A percentile compares a stretch with the other conserved stretches of the same genome.
phyloP scores from a whole-genome alignment of 805 yeast genomes.

The Sungouiozyma intestinalis region DNA sequence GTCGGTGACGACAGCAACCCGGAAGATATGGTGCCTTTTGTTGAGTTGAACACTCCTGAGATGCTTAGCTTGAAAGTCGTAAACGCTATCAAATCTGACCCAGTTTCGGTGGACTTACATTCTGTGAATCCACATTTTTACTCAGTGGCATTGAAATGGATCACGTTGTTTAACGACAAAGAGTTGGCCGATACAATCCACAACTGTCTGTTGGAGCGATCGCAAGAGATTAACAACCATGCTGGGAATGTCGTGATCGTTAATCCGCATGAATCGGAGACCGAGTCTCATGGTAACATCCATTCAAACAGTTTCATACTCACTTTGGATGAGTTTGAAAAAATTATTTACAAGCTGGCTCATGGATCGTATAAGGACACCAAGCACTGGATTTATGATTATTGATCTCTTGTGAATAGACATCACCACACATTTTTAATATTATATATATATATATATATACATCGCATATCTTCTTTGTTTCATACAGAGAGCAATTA shows the following conservation, averaged over 20 bases:
- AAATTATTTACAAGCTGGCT: slow-evolving; percentile 42
- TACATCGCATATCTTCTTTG: background rate
- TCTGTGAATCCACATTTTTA: slow-evolving; percentile 58
- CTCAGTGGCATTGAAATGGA: slow-evolving; percentile 67
- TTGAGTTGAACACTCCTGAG: slow-evolving; percentile 63
- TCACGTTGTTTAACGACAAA: slow-evolving; percentile 53
- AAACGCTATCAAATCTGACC: slow-evolving; percentile 73
- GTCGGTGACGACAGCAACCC: slow-evolving; percentile 23
- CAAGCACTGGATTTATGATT: slow-evolving; percentile 31
- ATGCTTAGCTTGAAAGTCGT: slow-evolving; percentile 53
- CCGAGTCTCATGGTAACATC: background rate
- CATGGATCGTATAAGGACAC: slow-evolving; percentile 39
- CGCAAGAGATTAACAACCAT: slow-evolving; percentile 61
- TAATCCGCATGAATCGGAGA: background rate
- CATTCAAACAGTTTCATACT: slow-evolving; percentile 35
- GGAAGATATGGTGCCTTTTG: slow-evolving; percentile 37
- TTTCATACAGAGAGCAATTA: background rate
- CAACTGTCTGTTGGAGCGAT: slow-evolving; percentile 51
- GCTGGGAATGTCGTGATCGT: slow-evolving; percentile 31
- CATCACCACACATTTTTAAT: background rate
- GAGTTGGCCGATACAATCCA: slow-evolving; percentile 44
- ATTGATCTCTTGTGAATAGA: background rate
- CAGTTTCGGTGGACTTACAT: slow-evolving; percentile 56
- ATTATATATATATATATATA: background rate
- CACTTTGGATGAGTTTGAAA: slow-evolving; percentile 71